A percentile compares a stretch with the other conserved stretches of the same genome.
Conservation (phyloP, 2,329 filamentous ascomycete species). For the Xylaria sp. region DNA sequence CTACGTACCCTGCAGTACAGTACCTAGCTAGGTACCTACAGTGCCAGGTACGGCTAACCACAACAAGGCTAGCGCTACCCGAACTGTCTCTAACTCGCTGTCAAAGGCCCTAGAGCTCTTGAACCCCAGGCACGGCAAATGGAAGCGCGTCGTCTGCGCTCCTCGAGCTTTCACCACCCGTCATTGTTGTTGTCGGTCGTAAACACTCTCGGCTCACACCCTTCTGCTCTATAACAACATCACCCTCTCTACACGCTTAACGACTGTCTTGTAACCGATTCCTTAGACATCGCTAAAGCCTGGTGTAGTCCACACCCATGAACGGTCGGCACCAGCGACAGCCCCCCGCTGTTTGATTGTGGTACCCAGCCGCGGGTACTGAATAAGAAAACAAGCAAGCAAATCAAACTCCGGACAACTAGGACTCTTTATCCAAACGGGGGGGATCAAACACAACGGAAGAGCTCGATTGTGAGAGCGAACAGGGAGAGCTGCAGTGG, state of each 20-base stretch:
- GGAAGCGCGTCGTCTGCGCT: constrained; percentile 33
- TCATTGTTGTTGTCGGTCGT: constrained; percentile 16
- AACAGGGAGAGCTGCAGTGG: constrained; percentile 29
- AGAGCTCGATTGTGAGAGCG: constrained; percentile 18
- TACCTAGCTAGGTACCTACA: background rate
- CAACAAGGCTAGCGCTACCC: constrained; percentile 12
- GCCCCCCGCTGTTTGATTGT: background rate
- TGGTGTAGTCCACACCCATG: background rate
- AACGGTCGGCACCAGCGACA: background rate
- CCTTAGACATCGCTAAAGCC: background rate
- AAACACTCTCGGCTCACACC: background rate
- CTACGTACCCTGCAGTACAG: too few species aligned
- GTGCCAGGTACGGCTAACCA: constrained; percentile 21
- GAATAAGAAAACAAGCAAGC: constrained; percentile 1
- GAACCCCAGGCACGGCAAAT: constrained; percentile 33
- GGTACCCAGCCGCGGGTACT: background rate
- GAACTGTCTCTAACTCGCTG: constrained; percentile 25
- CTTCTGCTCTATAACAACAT: background rate
- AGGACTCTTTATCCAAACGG: background rate
- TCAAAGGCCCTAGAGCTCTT: constrained; percentile 34
- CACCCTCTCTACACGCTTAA: background rate
- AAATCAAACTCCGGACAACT: background rate
- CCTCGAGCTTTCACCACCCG: constrained; percentile 35
- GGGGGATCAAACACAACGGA: constrained; percentile 9
- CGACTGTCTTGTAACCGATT: background rate